phyloP scores from a whole-genome alignment of 257 asterid species.

The Datura wrightii region DNA sequence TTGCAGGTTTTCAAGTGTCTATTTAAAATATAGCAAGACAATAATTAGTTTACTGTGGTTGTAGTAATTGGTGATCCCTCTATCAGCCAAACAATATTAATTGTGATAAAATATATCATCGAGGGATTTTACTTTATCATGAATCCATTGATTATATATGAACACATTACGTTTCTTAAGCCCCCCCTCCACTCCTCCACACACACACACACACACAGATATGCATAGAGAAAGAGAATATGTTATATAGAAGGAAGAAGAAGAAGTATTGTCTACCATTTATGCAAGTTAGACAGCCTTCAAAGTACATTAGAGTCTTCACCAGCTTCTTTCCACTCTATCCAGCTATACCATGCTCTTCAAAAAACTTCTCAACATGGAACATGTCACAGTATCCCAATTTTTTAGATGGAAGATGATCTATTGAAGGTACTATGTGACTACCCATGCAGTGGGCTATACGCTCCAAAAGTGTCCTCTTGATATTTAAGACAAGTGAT shows the following conservation, averaged over 20 bases:
- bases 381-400: constrained; percentile 84
- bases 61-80: constrained; percentile 39
- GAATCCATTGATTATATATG: too few species aligned
- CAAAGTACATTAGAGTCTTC: constrained; percentile 96
- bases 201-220: too few species aligned
- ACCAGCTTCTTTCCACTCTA: constrained; percentile 72
- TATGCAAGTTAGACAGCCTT: constrained; percentile 93
- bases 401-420: constrained; percentile 78
- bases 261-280: too few species aligned
- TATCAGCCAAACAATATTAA: too few species aligned
- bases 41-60: constrained; percentile 29
- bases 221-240: too few species aligned
- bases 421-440: constrained; percentile 89
- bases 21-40: background rate
- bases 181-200: too few species aligned
- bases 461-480: constrained; percentile 87
- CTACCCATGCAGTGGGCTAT: constrained; percentile 92
- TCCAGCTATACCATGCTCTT: constrained; percentile 80
- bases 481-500: constrained; percentile 88
- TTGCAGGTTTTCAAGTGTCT: constrained; percentile 22
- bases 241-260: too few species aligned
- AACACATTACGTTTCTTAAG: constrained; percentile 98
- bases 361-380: constrained; percentile 74
- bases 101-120: too few species aligned
- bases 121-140: too few species aligned